Evolutionary conservation across 2,329 filamentous ascomycete genomes (phyloP), one percentile per base, ranked within the genome.

Genomic region (Botrytis squamosa): DNA sequence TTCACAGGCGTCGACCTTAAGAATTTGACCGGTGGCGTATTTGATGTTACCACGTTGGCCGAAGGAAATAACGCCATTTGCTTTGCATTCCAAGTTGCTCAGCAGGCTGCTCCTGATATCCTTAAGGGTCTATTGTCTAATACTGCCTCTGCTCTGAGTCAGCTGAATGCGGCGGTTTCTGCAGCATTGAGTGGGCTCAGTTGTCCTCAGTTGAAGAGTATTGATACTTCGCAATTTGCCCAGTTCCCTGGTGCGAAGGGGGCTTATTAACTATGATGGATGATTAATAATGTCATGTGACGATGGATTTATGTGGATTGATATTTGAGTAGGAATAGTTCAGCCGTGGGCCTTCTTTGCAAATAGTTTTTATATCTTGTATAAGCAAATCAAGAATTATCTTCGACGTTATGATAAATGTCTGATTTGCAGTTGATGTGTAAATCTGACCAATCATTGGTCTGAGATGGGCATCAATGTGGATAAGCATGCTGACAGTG

Each of bases 1-100:
- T 89, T 88, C 76, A 81, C 83, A 9, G 86, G 86, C 7, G 76
- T 88, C 63, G 80, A 85, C 75, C 55, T 85, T 1, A 73, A 75
- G 1, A 79, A 86, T 73, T 52, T 87, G 22, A 85, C 85, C 6
- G 83, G 84, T 38, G 85, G 85, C 64, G 78, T 87, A 0, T 83
- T 84, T 74, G 87, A 86, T 75, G 76, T 80, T 5, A 73, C 80
- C 18, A 84, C 80, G 29, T 78, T 87, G 0, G 75, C 84, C 0
- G 74, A 87, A 72, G 85, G 84, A 22, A 86, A 88, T 80, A 86
- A 88, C 76, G 77, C 83, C 16, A 64, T 83, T 20, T 87, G 86
- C 76, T 84, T 85, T 73, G 82, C 77, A 22, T 81, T 83, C 60
- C 82, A 86, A 68, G 77, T 82, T 16, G 80, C 83, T 25, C 78